Percentiles rank a stretch among this genome's conserved stretches.
Evolutionary conservation across 495 filamentous ascomycete genomes (phyloP).

Genomic region (Aspergillus olivimuriae): DNA sequence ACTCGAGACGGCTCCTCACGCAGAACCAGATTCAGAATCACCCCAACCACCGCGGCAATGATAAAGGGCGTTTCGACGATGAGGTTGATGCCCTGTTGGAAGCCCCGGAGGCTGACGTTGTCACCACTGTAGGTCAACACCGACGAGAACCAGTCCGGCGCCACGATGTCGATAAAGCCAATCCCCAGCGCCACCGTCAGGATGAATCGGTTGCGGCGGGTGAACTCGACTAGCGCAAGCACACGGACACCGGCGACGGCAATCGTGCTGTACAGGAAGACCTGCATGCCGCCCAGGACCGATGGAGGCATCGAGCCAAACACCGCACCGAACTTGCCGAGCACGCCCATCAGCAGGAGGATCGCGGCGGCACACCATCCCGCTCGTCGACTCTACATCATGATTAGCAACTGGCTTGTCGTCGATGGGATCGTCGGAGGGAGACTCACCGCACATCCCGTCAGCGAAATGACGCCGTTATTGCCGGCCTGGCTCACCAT

Average conservation of each 20-base stretch:
- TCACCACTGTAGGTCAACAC: constrained; percentile 62
- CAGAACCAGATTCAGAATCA: constrained; percentile 62
- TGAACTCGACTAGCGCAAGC: constrained; percentile 66
- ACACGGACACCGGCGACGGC: constrained; percentile 76
- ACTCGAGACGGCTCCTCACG: background rate
- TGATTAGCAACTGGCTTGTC: background rate
- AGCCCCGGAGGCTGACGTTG: constrained; percentile 61
- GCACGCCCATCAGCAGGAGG: constrained; percentile 74
- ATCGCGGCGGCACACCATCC: constrained; percentile 49
- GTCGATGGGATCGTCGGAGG: constrained; percentile 11
- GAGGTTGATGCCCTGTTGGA: constrained; percentile 70
- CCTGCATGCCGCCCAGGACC: constrained; percentile 82
- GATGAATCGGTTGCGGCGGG: constrained; percentile 75
- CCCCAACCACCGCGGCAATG: constrained; percentile 59
- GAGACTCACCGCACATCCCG: constrained; percentile 63
- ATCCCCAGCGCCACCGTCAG: constrained; percentile 65
- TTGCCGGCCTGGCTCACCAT: constrained; percentile 74
- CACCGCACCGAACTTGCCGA: constrained; percentile 77
- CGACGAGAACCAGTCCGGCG: constrained; percentile 61
- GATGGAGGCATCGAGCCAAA: constrained; percentile 73
- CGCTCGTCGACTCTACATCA: constrained; percentile 30
- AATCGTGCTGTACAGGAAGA: constrained; percentile 75
- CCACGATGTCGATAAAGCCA: constrained; percentile 70
- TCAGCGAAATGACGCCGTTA: constrained; percentile 80
- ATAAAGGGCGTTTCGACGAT: constrained; percentile 61